Base-by-base conservation (phyloP, 192 early-diverging fungal species). In the Rhizophagus prolifer region DNA sequence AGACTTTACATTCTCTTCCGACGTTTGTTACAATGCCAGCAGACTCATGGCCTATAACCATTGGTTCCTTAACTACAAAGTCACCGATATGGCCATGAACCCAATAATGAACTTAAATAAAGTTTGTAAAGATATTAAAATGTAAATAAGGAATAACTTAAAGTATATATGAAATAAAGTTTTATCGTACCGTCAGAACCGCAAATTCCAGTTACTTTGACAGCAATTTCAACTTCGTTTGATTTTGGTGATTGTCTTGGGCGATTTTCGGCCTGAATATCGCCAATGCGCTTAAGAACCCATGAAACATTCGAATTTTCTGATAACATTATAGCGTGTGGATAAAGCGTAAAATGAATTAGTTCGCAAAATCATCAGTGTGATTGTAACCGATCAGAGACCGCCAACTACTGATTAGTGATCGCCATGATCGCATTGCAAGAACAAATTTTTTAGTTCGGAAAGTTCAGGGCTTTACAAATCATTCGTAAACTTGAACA, bases 1-100 rank as follows among this genome's bases (percentile, higher is more conserved):
- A 58, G 47, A 76, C 58, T 1, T 69, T 79, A n/a, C 83, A 84
- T n/a, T 72, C 72, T 10, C 63, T 44, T 31, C 85, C 85, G 26
- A 86, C 47, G 30, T 79, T 66, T 14, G 74, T 69, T 16, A 86
- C 70, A 8, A 81, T 70, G 34, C 85, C 85, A 28, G 80, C 72
- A 4, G 83, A 84, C 74, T 86, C 85, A 66, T 86, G 85, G 12
- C 85, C 85, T 21, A 86, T 70, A n/a, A 84, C 78, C 76, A 86
- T 79, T 19, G 81, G 81, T n/a, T 58, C 70, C 23, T 80, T 77
- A 16, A 82, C 46, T 23, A 79, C 62, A 58, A 81, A 82, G 34
- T 73, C 26, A 60, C 81, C 82, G 61, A 84, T 80, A 30, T 71
- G 70, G 14, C 84, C 84, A 36, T 84, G 74, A 4, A 73, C 60